phyloP scores from a whole-genome alignment of 345 rosid genomes.

The Sonneratia alba region DNA sequence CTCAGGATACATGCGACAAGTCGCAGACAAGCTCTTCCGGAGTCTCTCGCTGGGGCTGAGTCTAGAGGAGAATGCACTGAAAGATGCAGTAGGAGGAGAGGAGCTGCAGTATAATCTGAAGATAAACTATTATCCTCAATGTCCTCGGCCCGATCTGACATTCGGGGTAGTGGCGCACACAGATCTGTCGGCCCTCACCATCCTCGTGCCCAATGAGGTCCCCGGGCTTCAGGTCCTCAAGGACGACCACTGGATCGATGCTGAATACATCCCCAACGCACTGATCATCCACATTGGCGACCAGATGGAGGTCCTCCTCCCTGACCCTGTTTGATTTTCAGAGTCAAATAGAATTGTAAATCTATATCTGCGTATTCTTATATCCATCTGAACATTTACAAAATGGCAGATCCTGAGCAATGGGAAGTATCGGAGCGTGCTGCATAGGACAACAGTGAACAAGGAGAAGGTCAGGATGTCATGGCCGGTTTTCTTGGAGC shows the following conservation, averaged over 20 bases:
- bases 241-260: constrained; percentile 64
- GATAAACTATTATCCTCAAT: constrained; percentile 82
- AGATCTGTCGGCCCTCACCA: constrained; percentile 60
- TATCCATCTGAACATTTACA: neutral
- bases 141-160: constrained; percentile 76
- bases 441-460: constrained; percentile 62
- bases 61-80: constrained; percentile 32
- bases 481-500: constrained; percentile 94
- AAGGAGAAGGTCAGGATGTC: constrained; percentile 80
- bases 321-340: neutral
- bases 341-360: neutral
- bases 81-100: constrained; percentile 56
- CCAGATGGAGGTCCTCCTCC: constrained; percentile 58
- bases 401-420: constrained; percentile 63
- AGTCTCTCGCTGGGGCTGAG: constrained; percentile 57
- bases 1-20: constrained; percentile 26
- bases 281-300: constrained; percentile 77
- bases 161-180: constrained; percentile 82
- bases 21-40: constrained; percentile 40
- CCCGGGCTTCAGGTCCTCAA: constrained; percentile 77
- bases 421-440: constrained; percentile 53
- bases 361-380: neutral
- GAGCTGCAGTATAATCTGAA: constrained; percentile 53
- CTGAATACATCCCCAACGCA: constrained; percentile 59
- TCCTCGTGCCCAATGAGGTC: constrained; percentile 73